Conservation (phyloP, 805 yeast genomes). For the Scheffersomyces coipomensis region DNA sequence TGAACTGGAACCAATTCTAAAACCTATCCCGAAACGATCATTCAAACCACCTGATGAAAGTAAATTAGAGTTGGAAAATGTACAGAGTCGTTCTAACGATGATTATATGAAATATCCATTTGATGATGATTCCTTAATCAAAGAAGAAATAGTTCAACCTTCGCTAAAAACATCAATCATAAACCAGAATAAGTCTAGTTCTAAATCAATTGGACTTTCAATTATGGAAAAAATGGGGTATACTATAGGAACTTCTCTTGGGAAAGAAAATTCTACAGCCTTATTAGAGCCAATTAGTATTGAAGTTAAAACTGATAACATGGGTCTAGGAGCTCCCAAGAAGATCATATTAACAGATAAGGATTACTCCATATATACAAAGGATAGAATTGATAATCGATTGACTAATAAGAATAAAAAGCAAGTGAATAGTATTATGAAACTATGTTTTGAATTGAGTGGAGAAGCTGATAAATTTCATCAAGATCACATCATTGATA, state of each 20-base stretch:
- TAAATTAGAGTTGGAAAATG: not conserved
- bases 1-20: not conserved
- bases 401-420: not conserved
- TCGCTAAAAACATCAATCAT: slow-evolving; percentile 3
- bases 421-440: slow-evolving; percentile 28
- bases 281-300: slow-evolving; percentile 32
- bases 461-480: slow-evolving; percentile 31
- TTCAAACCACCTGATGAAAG: slow-evolving; percentile 4
- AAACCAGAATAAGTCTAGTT: slow-evolving; percentile 2
- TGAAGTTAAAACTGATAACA: slow-evolving; percentile 11
- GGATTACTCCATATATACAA: not conserved
- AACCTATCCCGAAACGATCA: not conserved
- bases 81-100: not conserved
- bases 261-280: slow-evolving; percentile 18
- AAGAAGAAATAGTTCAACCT: not conserved
- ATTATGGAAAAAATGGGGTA: slow-evolving; percentile 65
- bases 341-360: not conserved
- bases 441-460: slow-evolving; percentile 39
- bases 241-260: slow-evolving; percentile 45
- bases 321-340: slow-evolving; percentile 20
- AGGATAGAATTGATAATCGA: slow-evolving; percentile 3
- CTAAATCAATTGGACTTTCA: slow-evolving; percentile 42
- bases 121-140: not conserved
- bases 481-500: slow-evolving; percentile 23
- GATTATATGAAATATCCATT: slow-evolving; percentile 12